Evolutionary conservation across 192 early-diverging fungal species (phyloP), one percentile per base, ranked within the genome.

Genomic region (Funneliformis geosporum): DNA sequence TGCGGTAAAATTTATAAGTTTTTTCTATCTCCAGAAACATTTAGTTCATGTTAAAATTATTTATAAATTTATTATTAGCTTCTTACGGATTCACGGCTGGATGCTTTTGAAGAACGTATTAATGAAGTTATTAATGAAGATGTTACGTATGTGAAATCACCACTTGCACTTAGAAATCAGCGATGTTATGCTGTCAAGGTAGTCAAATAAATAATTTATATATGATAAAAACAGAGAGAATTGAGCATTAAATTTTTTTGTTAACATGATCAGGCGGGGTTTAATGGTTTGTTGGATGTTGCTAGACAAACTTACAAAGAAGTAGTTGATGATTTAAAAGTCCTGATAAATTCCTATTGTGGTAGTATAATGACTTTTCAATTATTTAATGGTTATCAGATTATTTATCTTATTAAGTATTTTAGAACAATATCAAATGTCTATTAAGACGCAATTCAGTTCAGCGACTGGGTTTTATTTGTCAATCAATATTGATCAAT

Each of bases 221-320:
- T n/a, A n/a, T n/a, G n/a, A n/a, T n/a, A n/a, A n/a, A n/a, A n/a
- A n/a, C n/a, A n/a, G n/a, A n/a, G n/a, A n/a, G n/a, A n/a, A n/a
- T n/a, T n/a, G n/a, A n/a, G n/a, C n/a, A n/a, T n/a, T n/a, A n/a
- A n/a, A n/a, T n/a, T n/a, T n/a, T n/a, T n/a, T n/a, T n/a, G n/a
- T n/a, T n/a, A n/a, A 40, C 39, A n/a, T 69, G 8, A 64, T 55
- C 65, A 91, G 89, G 88, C 92, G 27, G 93, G 94, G 5, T 88
- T 92, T 16, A 95, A 94, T 80, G 93, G 94, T 1, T 87, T 97
- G 44, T 88, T 98, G 25, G 96, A 98, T 81, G 93, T 97, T 40
- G 93, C 92, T 28, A 84, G 94, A 12, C 91, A 92, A 81, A 92
- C 93, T 1, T 95, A 94, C 81, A 90, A 90, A 82, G 94, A 95